A percentile compares a stretch with the other conserved stretches of the same genome.
Conservation (phyloP, 2,329 filamentous ascomycete genomes). For the Monosporascus sp. region DNA sequence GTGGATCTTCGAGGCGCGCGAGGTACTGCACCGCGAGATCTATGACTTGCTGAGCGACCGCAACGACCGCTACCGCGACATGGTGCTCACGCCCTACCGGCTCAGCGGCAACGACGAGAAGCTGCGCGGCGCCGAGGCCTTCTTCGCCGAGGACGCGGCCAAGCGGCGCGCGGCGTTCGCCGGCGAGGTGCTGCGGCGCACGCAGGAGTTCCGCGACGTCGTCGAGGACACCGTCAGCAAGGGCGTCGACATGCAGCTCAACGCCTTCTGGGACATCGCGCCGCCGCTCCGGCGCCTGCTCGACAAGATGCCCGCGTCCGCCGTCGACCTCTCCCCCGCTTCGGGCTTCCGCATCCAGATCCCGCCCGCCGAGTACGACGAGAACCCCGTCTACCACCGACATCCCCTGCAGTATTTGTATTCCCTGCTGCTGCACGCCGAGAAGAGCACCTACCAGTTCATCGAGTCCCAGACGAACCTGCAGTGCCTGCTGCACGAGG, state of each 20-base stretch:
- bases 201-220: slow-evolving; percentile 69
- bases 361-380: slow-evolving; percentile 70
- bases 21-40: slow-evolving; percentile 76
- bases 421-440: slow-evolving; percentile 75
- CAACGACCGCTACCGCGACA: slow-evolving; percentile 78
- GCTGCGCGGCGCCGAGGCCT: slow-evolving; percentile 68
- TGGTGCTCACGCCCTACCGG: slow-evolving; percentile 76
- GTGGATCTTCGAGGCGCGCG: slow-evolving; percentile 95
- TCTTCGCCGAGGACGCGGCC: slow-evolving; percentile 74
- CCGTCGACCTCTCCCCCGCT: slow-evolving; percentile 22
- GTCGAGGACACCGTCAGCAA: slow-evolving; percentile 80
- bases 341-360: slow-evolving; percentile 66
- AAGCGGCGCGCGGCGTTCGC: slow-evolving; percentile 68
- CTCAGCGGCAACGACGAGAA: slow-evolving; percentile 73
- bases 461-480: slow-evolving; percentile 93
- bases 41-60: slow-evolving; percentile 81
- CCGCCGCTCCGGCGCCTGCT: slow-evolving; percentile 73
- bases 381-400: slow-evolving; percentile 75
- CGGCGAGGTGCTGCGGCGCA: slow-evolving; percentile 65
- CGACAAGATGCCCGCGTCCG: slow-evolving; percentile 65
- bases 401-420: slow-evolving; percentile 90
- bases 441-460: slow-evolving; percentile 93
- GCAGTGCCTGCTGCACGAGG: slow-evolving; percentile 83
- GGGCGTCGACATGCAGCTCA: slow-evolving; percentile 86
- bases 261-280: slow-evolving; percentile 96